Base-by-base conservation (phyloP, 2,329 filamentous ascomycete genomes). In the Penicillium janthinellum region DNA sequence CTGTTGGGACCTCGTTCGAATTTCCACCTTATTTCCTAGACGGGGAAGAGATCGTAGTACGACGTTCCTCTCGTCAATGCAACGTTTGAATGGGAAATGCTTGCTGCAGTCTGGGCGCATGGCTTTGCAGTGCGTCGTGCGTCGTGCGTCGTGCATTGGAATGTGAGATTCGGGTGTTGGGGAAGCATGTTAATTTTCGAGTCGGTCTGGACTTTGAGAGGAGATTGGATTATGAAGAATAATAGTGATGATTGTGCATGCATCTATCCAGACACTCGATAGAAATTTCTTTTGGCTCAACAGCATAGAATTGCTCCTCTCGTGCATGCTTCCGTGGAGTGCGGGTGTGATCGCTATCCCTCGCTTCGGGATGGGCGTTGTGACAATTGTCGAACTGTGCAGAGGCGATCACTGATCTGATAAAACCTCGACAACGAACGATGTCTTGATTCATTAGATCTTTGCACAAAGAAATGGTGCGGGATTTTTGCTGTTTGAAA, bases 131-230 rank as follows among this genome's bases (percentile, higher is more conserved):
- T 63, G 51, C 61, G 34, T 57, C 37, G 57, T 50, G 51, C 61
- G 34, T 57, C 37, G 57, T 47, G 51, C 61, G 34, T 57, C 37
- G 57, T 47, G 63, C 64, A 67, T 65, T 66, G 66, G 66, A 67
- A 68, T 68, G 66, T 68, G 66, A 66, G 47, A 47, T 44, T 57
- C 4, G 14, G 31, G 35, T 25, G 11, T 51, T 56, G 8, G 17
- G 38, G 35, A n/a, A 44, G n/a, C 14, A 20, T 28, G 39, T 54
- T 57, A 49, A 35, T 31, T 10, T 51, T 57, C 37, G 49, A 34
- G 45, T 56, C 45, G 41, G 58, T 60, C 62, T 58, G 49, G 53
- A 54, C 34, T 42, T 42, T 52, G 45, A 34, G 42, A 48, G 45
- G 20, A 6, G n/a, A 35, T 35, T 35, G 34, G 47, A 15, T 15